phyloP scores from a whole-genome alignment of 2,329 filamentous ascomycete genomes.

The Phyllosticta citrichinensis region DNA sequence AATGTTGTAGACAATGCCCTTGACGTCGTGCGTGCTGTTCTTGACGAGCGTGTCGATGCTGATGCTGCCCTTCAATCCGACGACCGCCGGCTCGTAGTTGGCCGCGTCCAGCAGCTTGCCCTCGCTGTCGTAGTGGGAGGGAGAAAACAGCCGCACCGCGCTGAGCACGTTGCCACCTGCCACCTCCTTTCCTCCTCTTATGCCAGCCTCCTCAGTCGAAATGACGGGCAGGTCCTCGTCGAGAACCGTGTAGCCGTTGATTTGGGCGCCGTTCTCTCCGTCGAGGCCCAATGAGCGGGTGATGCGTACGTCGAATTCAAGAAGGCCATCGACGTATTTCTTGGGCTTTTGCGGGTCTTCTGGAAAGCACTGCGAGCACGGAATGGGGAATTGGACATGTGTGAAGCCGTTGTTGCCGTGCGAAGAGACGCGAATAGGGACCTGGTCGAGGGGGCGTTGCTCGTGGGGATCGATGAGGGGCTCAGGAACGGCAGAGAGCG shows the following conservation, averaged over 20 bases:
- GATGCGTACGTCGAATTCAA: conserved; percentile 10
- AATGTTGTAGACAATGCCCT: conserved; percentile 6
- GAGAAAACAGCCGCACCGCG: not conserved
- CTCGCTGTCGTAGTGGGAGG: not conserved
- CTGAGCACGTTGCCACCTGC: not conserved
- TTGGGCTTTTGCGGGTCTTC: not conserved
- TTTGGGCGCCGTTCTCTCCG: conserved; percentile 4
- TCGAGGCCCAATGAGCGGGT: conserved; percentile 4
- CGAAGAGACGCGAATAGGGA: conserved; percentile 7
- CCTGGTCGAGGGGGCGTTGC: conserved; percentile 4
- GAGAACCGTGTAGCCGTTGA: conserved; percentile 6
- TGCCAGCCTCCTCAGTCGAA: not conserved
- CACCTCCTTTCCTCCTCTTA: not conserved
- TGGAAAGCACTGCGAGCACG: conserved; percentile 5
- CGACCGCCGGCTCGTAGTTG: not conserved
- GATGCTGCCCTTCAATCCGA: not conserved
- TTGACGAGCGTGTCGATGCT: not conserved
- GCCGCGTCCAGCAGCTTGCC: not conserved
- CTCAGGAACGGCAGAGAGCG: not conserved
- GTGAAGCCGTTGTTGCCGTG: conserved; percentile 3
- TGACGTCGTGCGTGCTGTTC: conserved; percentile 7
- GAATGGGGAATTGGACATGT: conserved; percentile 8
- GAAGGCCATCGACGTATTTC: conserved; percentile 3
- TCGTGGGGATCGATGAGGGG: conserved; percentile 3
- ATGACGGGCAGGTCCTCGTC: not conserved